phyloP scores from a whole-genome alignment of 2,329 filamentous ascomycete genomes.

The Talaromyces sp. region DNA sequence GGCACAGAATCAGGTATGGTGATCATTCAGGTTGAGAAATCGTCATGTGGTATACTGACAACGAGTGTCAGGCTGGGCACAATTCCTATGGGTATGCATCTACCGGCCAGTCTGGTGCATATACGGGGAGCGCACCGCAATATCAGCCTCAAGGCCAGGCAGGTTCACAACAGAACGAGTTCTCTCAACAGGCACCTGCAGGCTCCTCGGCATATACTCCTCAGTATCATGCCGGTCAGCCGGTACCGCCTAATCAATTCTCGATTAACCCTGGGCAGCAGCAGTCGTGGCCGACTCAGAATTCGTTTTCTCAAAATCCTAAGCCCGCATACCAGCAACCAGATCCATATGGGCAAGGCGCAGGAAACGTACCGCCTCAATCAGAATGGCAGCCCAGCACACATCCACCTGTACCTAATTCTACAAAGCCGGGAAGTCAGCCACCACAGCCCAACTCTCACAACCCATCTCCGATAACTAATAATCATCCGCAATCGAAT shows the following conservation, averaged over 20 bases:
- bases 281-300: constrained; percentile 8
- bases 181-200: background rate
- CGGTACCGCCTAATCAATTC: constrained; percentile 8
- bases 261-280: background rate
- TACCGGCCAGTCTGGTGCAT: constrained; percentile 16
- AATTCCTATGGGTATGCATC: constrained; percentile 21
- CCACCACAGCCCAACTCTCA: background rate
- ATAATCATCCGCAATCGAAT: background rate
- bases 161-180: background rate
- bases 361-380: background rate
- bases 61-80: constrained; percentile 14
- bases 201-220: constrained; percentile 1
- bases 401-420: constrained; percentile 16
- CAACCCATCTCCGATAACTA: background rate
- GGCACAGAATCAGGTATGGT: constrained; percentile 17
- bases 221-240: constrained; percentile 11
- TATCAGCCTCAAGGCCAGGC: constrained; percentile 19
- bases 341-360: constrained; percentile 2
- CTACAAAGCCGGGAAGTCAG: constrained; percentile 15
- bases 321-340: constrained; percentile 5
- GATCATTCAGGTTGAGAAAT: background rate
- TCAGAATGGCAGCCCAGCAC: constrained; percentile 16
- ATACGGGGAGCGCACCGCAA: constrained; percentile 19
- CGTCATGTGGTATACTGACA: background rate
- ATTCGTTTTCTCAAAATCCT: background rate